Evolutionary conservation across 768 basidiomycete species (phyloP), one percentile per base, ranked within the genome.

Genomic region (Lactarius deliciosus): DNA sequence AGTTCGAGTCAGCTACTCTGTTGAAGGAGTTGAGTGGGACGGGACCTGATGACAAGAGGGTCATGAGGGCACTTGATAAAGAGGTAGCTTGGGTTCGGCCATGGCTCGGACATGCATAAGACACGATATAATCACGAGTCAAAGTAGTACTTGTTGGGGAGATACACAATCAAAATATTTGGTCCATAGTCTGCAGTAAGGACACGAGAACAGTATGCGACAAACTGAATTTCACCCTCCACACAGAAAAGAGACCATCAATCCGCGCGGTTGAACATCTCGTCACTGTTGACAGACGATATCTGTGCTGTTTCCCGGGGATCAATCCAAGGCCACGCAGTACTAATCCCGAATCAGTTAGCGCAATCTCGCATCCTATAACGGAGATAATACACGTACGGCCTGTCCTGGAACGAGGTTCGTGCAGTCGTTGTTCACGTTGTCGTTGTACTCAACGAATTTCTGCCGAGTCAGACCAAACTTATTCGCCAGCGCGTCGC

Each of bases 391-490:
- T 28, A 41, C 25, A 69, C 69, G 45, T 30, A 69, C 69, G 9
- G 45, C 15, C 2, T 50, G 4, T 22, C 66, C 66, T 2, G 34
- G 1, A 43, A 57, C 22, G 20, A 69, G 66, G 55, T 69, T 25
- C 2, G 22, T 20, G 34, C 69, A 69, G 16, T 18, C 5, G 10
- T 11, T 10, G 28, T 68, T 25, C 36, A 68, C 66, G 10, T 68
- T 20, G 47, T 64, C 62, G 16, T 69, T 69, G 18, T 47, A 67
- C 2, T 43, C 5, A 18, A 62, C 57, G 32, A 69, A 69, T 3
- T 34, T 2, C 16, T 1, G 3, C 18, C 1, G 0, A 7, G 59
- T 57, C 34, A 69, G 36, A 18, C 61, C 53, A 54, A 40, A 68
- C 2, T 15, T 4, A 2, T 18, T 9, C 5, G 58, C 43, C 10